phyloP scores from a whole-genome alignment of 2,329 filamentous ascomycete genomes.

The Apiospora aurea region DNA sequence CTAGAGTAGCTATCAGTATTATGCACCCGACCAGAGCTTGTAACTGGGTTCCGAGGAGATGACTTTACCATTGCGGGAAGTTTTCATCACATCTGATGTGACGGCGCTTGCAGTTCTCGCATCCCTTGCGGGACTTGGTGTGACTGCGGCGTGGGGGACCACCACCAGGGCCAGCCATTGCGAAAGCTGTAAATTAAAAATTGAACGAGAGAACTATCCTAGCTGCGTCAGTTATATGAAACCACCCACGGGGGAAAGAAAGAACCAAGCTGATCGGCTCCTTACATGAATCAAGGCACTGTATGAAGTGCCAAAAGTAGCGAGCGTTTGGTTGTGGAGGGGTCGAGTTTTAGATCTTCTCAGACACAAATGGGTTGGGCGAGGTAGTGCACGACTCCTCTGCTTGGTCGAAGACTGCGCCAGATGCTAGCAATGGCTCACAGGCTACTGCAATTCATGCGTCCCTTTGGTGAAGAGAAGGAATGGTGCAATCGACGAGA shows the following conservation, averaged over 20 bases:
- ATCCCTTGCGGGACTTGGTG: constrained; percentile 98
- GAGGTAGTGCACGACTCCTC: constrained; percentile 29
- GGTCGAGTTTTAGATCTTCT: constrained; percentile 35
- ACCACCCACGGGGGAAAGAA: not conserved
- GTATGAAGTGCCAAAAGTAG: constrained; percentile 38
- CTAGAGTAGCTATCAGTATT: constrained; percentile 52
- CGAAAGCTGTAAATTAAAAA: constrained; percentile 42
- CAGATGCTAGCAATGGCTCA: not conserved
- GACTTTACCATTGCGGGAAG: constrained; percentile 89
- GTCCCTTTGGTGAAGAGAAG: constrained; percentile 2
- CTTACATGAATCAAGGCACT: constrained; percentile 41
- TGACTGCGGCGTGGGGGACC: constrained; percentile 89
- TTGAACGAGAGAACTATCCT: constrained; percentile 46
- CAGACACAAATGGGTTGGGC: constrained; percentile 28
- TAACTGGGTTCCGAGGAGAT: not conserved
- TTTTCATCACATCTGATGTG: constrained; percentile 98
- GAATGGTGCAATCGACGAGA: constrained; percentile 19
- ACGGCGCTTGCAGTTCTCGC: constrained; percentile 95
- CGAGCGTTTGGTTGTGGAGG: constrained; percentile 40
- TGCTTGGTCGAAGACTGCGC: constrained; percentile 7
- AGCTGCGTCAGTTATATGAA: constrained; percentile 34
- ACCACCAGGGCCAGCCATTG: constrained; percentile 93
- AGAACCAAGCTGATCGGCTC: constrained; percentile 5
- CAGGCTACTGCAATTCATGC: constrained; percentile 10
- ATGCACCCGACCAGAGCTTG: not conserved